A percentile compares a stretch with the other conserved stretches of the same genome.
These are phyloP conservation scores for Colletotrichum falcatum DNA, from an alignment of 2,329 filamentous ascomycete genomes.

Conservation along the genomic window DNA sequence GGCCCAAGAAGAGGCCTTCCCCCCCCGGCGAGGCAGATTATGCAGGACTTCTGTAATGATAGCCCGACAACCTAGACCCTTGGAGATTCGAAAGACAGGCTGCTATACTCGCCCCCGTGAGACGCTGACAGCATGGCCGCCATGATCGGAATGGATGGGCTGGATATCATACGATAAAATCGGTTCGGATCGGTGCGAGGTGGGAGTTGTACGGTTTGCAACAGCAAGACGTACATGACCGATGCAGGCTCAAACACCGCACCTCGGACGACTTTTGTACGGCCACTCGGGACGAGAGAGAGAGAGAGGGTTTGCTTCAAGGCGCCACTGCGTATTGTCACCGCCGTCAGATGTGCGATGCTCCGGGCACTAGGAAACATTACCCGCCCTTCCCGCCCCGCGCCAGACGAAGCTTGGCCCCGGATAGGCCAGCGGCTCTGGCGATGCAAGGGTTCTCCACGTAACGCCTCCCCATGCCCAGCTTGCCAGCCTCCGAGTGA, in stretches of 20 bases:
- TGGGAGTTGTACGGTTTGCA: background rate
- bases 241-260: slow-evolving; percentile 24
- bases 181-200: background rate
- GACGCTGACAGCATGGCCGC: background rate
- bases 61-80: too few relatives aligned
- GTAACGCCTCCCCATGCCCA: background rate
- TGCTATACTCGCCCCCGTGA: background rate
- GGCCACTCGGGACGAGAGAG: too few relatives aligned
- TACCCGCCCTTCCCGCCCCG: slow-evolving; percentile 12
- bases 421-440: background rate
- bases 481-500: slow-evolving; percentile 2
- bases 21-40: accelerated
- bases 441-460: slow-evolving; percentile 3
- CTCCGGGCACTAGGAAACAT: slow-evolving; percentile 15
- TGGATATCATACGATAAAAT: background rate
- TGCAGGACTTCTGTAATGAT: background rate
- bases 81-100: background rate
- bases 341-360: background rate
- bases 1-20: too few relatives aligned
- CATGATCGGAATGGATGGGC: background rate
- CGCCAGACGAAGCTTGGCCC: background rate
- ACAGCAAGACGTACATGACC: background rate
- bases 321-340: too few relatives aligned
- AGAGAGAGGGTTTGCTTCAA: background rate
- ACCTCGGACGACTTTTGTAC: slow-evolving; percentile 24